phyloP scores from a whole-genome alignment of 192 early-diverging fungal genomes.

The Lunasporangiospora selenospora region DNA sequence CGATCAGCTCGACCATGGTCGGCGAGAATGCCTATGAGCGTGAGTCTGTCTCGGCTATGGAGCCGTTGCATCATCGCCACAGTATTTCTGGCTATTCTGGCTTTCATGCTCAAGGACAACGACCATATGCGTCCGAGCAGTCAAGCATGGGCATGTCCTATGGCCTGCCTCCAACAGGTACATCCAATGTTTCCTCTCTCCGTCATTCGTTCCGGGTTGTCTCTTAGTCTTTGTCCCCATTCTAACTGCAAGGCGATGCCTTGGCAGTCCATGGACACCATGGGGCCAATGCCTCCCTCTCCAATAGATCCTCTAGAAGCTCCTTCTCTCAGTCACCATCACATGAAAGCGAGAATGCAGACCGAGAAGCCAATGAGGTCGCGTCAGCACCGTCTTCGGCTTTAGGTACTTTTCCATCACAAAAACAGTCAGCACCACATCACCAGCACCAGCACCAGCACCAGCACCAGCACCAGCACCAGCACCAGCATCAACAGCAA shows the following conservation, averaged over 20 bases:
- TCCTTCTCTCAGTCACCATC: background rate
- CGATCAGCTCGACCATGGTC: background rate
- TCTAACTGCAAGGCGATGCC: constrained; percentile 11
- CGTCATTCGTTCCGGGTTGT: too few relatives aligned
- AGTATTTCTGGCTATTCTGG: background rate
- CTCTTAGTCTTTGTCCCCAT: too few relatives aligned
- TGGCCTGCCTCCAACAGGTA: too few relatives aligned
- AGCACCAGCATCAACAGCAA: background rate
- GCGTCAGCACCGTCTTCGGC: too few relatives aligned
- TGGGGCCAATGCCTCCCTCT: constrained; percentile 4
- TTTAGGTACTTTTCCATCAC: too few relatives aligned
- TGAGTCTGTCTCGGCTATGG: background rate
- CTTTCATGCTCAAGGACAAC: too few relatives aligned
- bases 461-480: background rate
- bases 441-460: background rate
- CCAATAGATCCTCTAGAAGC: constrained; percentile 12
- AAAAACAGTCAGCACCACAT: constrained; percentile 1
- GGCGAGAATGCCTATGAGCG: background rate
- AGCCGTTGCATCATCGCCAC: background rate
- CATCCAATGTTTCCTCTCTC: too few relatives aligned
- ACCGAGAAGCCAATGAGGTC: too few relatives aligned
- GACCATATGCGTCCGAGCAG: too few relatives aligned
- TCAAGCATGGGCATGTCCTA: too few relatives aligned
- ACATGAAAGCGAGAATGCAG: background rate
- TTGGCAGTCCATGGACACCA: constrained; percentile 25